Conservation (phyloP, 371 early-diverging fungal species). For the Actinomortierella ambigua region DNA sequence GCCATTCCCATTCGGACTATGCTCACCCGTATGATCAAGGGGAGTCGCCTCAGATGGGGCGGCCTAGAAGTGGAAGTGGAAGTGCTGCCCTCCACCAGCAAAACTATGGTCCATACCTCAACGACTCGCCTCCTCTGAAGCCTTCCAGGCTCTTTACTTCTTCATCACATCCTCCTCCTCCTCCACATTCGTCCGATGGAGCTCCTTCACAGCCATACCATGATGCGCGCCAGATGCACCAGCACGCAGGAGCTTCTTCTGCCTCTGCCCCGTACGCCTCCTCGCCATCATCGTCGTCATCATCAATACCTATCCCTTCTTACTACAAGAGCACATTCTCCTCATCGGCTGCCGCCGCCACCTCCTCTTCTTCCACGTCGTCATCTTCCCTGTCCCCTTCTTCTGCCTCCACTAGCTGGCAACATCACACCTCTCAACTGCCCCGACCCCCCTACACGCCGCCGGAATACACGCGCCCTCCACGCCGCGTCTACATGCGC, state of each 20-base stretch:
- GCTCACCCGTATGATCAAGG: too few relatives aligned
- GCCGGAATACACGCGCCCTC: neutral
- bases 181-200: neutral
- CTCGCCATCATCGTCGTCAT: constrained; percentile 14
- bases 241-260: too few relatives aligned
- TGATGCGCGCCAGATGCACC: too few relatives aligned
- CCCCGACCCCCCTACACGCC: constrained; percentile 11
- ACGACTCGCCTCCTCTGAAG: constrained; percentile 23
- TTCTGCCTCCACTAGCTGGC: neutral
- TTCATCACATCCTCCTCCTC: neutral
- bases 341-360: constrained; percentile 9
- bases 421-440: constrained; percentile 7
- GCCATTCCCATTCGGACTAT: too few relatives aligned
- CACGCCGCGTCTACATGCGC: constrained; percentile 5
- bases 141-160: constrained; percentile 17
- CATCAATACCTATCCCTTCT: too few relatives aligned
- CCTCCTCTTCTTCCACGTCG: constrained; percentile 5
- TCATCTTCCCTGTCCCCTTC: neutral
- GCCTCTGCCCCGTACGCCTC: neutral
- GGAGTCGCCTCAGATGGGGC: too few relatives aligned
- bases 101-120: constrained; percentile 41
- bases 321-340: too few relatives aligned
- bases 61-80: too few relatives aligned
- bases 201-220: neutral
- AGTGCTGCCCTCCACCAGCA: constrained; percentile 35